Conservation (phyloP, 2,329 filamentous ascomycete genomes). For the Akanthomyces dipterigenus region DNA sequence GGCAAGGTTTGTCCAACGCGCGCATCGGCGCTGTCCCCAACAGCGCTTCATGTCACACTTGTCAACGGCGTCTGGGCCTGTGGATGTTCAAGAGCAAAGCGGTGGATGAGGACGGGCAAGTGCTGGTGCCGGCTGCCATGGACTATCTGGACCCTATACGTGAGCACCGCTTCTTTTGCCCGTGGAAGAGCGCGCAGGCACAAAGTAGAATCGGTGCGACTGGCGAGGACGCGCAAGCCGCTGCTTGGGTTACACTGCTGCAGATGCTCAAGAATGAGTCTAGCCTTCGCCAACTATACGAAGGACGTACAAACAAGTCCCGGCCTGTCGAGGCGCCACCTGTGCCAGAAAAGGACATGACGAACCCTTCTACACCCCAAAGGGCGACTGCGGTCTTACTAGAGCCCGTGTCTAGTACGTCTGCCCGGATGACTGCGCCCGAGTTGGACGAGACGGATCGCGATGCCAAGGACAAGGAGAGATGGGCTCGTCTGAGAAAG, state of each 20-base stretch:
- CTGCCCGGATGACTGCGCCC: background rate
- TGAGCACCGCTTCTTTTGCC: conserved; percentile 78
- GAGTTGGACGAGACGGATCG: conserved; percentile 38
- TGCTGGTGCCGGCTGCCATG: conserved; percentile 55
- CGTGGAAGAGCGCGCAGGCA: conserved; percentile 61
- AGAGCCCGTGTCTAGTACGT: conserved; percentile 1
- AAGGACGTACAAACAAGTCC: conserved; percentile 24
- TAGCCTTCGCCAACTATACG: conserved; percentile 38
- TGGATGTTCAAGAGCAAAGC: conserved; percentile 88
- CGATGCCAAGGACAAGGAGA: conserved; percentile 60
- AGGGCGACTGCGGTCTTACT: background rate
- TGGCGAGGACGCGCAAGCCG: conserved; percentile 29
- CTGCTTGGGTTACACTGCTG: conserved; percentile 50
- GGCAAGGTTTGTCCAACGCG: conserved; percentile 58
- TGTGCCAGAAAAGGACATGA: conserved; percentile 14
- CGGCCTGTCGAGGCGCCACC: conserved; percentile 2
- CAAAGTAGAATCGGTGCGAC: conserved; percentile 42
- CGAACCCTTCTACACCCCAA: conserved; percentile 19
- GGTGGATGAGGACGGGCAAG: conserved; percentile 45
- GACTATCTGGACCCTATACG: conserved; percentile 60
- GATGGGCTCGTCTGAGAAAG: conserved; percentile 63
- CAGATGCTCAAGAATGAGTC: conserved; percentile 53
- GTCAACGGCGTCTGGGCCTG: conserved; percentile 78
- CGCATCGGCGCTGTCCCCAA: conserved; percentile 58
- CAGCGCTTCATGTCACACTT: conserved; percentile 74